Conservation (phyloP, 2,329 filamentous ascomycete genomes). For the Hymenoscyphus fructigenus region DNA sequence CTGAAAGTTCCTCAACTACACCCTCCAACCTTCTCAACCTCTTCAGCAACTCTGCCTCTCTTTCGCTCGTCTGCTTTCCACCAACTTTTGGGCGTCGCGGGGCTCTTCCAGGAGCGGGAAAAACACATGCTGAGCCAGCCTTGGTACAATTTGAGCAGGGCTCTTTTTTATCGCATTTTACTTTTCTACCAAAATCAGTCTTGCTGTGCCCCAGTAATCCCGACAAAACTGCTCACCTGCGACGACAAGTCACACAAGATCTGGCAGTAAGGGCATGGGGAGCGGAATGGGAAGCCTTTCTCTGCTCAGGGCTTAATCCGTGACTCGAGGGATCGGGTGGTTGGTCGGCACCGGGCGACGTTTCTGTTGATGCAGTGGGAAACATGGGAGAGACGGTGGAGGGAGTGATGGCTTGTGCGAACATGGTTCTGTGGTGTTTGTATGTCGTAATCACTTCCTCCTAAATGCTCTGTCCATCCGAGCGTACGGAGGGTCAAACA, state of each 20-base stretch:
- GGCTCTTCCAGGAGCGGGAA: slow-evolving; percentile 71
- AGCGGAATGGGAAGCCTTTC: slow-evolving; percentile 17
- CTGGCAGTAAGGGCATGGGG: slow-evolving; percentile 32
- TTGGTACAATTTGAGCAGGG: slow-evolving; percentile 75
- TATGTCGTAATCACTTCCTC: neutral
- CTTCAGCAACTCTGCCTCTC: slow-evolving; percentile 69
- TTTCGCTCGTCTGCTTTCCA: slow-evolving; percentile 57
- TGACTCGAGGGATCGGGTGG: neutral
- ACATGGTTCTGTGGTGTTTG: neutral
- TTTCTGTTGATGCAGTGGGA: neutral
- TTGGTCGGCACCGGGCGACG: slow-evolving; percentile 8
- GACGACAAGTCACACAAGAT: slow-evolving; percentile 51
- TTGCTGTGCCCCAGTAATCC: neutral
- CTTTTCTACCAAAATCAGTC: slow-evolving; percentile 45
- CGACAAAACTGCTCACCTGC: slow-evolving; percentile 37
- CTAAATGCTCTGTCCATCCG: neutral
- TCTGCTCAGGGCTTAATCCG: slow-evolving; percentile 7
- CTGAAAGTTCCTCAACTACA: slow-evolving; percentile 69
- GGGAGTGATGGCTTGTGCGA: neutral
- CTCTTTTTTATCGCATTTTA: slow-evolving; percentile 73
- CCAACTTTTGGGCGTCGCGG: slow-evolving; percentile 57
- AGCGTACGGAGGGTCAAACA: neutral
- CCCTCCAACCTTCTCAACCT: slow-evolving; percentile 71
- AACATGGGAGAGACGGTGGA: neutral
- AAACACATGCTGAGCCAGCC: slow-evolving; percentile 69